Evolutionary conservation across 192 early-diverging fungal genomes (phyloP).

Genomic region (Backusella macrospora): DNA sequence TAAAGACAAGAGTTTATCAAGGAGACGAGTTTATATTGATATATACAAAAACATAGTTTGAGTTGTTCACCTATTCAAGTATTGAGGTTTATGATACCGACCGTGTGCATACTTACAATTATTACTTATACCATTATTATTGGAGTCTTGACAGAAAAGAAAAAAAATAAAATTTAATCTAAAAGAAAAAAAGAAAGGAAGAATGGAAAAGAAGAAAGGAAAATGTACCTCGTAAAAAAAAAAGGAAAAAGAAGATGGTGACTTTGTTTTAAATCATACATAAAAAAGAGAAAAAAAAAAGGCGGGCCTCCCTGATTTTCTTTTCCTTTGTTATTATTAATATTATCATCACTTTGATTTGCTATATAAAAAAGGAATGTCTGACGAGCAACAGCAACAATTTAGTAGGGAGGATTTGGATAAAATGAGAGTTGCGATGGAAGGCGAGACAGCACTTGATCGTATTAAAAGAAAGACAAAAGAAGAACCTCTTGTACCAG

Average conservation of each 20-base stretch:
- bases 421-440: conserved; percentile 29
- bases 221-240: neutral
- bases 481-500: conserved; percentile 45
- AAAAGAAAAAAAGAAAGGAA: conserved; percentile 1
- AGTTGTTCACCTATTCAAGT: conserved; percentile 43
- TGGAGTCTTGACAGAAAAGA: conserved; percentile 29
- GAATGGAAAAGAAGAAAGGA: conserved; percentile 4
- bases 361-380: neutral
- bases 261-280: neutral
- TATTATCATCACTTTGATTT: conserved; percentile 10
- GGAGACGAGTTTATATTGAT: too few species aligned
- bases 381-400: conserved; percentile 8
- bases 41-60: conserved; percentile 14
- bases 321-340: neutral
- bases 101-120: conserved; percentile 38
- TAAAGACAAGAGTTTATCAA: neutral
- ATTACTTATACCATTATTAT: conserved; percentile 40
- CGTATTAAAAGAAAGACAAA: conserved; percentile 37
- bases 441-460: conserved; percentile 33
- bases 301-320: too few species aligned
- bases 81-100: conserved; percentile 36
- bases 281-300: neutral
- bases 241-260: neutral
- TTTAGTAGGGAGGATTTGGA: conserved; percentile 32
- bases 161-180: conserved; percentile 16